Percentiles rank a stretch among this genome's conserved stretches.
These are phyloP conservation scores for Ballota nigra DNA, from an alignment of 257 asterid genomes.

Conservation along the genomic window DNA sequence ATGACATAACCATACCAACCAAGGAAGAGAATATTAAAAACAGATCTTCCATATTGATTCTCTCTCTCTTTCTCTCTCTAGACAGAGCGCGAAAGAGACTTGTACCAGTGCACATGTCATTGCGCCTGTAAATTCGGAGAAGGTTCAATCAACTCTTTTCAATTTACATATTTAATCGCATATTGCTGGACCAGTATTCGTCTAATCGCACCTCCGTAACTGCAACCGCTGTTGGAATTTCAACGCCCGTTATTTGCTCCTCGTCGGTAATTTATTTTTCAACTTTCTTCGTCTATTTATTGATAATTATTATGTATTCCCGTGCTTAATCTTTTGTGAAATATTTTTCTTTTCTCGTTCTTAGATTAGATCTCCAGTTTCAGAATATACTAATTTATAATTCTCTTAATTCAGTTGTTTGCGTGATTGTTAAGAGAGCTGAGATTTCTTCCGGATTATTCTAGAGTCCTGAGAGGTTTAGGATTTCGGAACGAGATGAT, in stretches of 20 bases:
- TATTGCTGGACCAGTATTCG: background rate
- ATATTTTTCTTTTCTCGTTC: background rate
- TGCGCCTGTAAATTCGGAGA: constrained; percentile 5
- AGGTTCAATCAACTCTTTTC: background rate
- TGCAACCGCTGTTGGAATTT: constrained; percentile 16
- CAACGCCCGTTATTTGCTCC: background rate
- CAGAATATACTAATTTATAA: background rate
- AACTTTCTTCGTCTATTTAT: background rate
- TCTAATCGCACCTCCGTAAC: background rate
- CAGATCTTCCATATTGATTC: background rate
- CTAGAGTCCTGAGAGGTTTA: background rate
- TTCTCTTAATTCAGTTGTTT: background rate
- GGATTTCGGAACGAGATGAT: constrained; percentile 20
- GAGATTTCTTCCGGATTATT: background rate
- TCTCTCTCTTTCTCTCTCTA: background rate
- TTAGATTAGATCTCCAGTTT: constrained; percentile 16
- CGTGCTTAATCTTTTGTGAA: background rate
- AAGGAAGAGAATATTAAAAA: too few relatives aligned
- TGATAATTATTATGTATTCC: background rate
- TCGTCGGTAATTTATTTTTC: constrained; percentile 5
- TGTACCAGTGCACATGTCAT: background rate
- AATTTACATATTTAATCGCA: too few relatives aligned
- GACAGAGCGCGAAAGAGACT: background rate
- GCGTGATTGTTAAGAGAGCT: background rate
- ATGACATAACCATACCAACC: background rate